Conservation (phyloP, 768 basidiomycete species). For the Termitomyces sp. region DNA sequence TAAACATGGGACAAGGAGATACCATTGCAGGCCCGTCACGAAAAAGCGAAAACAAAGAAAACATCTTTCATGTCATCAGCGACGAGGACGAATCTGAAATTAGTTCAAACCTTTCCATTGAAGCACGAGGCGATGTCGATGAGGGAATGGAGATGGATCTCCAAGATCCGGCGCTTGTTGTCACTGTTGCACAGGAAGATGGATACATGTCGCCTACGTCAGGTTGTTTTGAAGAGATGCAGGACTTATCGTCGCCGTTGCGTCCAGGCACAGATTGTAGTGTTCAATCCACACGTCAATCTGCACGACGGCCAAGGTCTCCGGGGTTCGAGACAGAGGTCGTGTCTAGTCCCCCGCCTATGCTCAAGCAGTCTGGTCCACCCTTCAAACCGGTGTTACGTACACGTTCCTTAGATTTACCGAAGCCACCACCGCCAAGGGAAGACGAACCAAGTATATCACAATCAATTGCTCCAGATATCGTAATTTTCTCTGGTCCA, state of each 20-base stretch:
- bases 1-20: conserved; percentile 1
- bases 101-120: conserved; percentile 24
- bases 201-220: conserved; percentile 75
- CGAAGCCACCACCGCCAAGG: conserved; percentile 1
- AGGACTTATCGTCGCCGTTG: conserved; percentile 64
- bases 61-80: conserved; percentile 23
- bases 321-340: conserved; percentile 49
- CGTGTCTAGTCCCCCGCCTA: conserved; percentile 40
- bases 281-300: conserved; percentile 7
- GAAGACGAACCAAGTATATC: background rate
- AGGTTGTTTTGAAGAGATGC: conserved; percentile 48
- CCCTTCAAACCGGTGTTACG: conserved; percentile 6
- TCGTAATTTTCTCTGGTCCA: conserved; percentile 22
- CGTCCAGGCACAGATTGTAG: conserved; percentile 19
- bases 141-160: conserved; percentile 31
- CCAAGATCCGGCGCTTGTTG: conserved; percentile 34
- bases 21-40: conserved; percentile 29
- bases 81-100: conserved; percentile 20
- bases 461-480: background rate
- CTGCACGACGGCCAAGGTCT: conserved; percentile 15
- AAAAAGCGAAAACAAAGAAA: conserved; percentile 36
- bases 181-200: conserved; percentile 65
- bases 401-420: conserved; percentile 12
- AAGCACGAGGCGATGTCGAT: conserved; percentile 32
- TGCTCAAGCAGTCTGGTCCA: conserved; percentile 5